Conservation (phyloP, 2,329 filamentous ascomycete species). For the Curvularia lunata region DNA sequence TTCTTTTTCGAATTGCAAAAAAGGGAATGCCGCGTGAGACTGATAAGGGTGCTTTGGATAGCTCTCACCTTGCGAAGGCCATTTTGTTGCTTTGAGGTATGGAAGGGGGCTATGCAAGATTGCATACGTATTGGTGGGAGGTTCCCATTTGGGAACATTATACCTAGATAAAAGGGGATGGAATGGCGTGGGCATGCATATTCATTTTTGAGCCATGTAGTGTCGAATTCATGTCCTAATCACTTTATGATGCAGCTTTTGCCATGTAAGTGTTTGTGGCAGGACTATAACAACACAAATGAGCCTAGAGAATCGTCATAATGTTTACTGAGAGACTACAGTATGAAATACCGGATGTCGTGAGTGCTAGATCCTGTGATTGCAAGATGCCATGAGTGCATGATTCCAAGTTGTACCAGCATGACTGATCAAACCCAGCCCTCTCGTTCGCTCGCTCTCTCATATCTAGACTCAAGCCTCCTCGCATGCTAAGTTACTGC, state of each 20-base stretch:
- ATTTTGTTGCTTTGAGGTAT: neutral
- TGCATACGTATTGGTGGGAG: neutral
- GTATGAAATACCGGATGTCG: neutral
- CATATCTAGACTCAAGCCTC: neutral
- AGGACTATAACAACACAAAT: neutral
- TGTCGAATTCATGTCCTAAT: neutral
- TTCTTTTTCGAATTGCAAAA: neutral
- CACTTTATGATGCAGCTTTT: neutral
- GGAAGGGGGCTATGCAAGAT: neutral
- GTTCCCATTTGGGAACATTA: neutral
- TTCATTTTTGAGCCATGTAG: neutral
- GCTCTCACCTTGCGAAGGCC: neutral
- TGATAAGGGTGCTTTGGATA: neutral
- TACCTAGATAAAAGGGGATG: neutral
- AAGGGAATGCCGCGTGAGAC: neutral
- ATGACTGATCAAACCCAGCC: neutral
- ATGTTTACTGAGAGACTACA: neutral
- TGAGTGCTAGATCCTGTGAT: neutral
- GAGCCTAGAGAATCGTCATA: too few species aligned
- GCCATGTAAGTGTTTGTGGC: neutral
- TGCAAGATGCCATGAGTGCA: neutral
- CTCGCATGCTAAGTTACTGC: neutral
- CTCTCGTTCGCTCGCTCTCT: neutral
- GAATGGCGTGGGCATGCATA: neutral
- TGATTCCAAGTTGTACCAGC: neutral